Conservation (phyloP, 2,329 filamentous ascomycete species). For the Alternaria arbusti region DNA sequence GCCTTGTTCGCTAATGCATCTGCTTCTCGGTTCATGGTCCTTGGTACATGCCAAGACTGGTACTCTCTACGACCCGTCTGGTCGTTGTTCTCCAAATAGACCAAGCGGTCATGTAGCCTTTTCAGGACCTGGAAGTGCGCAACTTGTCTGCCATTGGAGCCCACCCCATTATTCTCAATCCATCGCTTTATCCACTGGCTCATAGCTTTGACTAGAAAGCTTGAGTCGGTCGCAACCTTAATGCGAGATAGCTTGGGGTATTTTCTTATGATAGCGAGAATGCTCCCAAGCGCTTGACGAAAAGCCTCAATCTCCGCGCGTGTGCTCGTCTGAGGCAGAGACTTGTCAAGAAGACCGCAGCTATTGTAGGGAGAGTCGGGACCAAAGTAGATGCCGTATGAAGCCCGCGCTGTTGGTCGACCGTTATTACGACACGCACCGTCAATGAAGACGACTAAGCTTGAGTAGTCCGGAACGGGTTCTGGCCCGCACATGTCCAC, state of each 20-base stretch:
- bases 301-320: conserved; percentile 21
- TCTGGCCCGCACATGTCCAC: neutral
- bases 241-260: conserved; percentile 4
- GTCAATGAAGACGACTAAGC: conserved; percentile 27
- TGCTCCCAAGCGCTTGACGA: neutral
- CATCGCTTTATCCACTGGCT: conserved; percentile 42
- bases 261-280: too few relatives aligned
- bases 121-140: conserved; percentile 31
- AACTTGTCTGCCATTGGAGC: conserved; percentile 26
- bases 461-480: neutral
- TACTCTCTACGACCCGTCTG: too few relatives aligned
- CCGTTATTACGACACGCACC: conserved; percentile 32
- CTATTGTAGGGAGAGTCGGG: neutral
- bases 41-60: conserved; percentile 35
- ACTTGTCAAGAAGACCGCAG: neutral
- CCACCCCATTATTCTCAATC: conserved; percentile 38
- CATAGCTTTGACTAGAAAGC: conserved; percentile 43
- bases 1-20: conserved; percentile 25
- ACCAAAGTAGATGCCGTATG: neutral
- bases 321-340: neutral
- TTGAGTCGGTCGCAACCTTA: conserved; percentile 39
- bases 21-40: conserved; percentile 24
- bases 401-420: neutral
- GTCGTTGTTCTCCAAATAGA: too few relatives aligned
- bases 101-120: too few relatives aligned